phyloP scores from a whole-genome alignment of 2,329 filamentous ascomycete genomes.

The Colletotrichum somersetense region DNA sequence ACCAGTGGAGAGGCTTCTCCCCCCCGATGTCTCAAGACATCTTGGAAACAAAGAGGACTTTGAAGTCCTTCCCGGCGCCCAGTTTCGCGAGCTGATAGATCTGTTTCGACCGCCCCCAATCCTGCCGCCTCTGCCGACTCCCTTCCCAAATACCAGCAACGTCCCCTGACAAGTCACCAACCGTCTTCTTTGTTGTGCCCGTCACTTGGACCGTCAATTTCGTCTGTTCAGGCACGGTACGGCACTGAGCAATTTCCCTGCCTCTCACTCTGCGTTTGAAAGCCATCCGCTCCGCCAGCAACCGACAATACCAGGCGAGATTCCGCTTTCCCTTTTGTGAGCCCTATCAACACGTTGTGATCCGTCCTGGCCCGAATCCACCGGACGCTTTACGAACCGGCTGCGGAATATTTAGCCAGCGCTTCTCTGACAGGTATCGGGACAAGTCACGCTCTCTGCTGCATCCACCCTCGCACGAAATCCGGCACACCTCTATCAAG shows the following conservation, averaged over 20 bases:
- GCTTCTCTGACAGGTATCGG: constrained; percentile 28
- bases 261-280: constrained; percentile 26
- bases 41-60: constrained; percentile 50
- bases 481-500: constrained; percentile 32
- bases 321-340: constrained; percentile 25
- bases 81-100: constrained; percentile 43
- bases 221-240: constrained; percentile 28
- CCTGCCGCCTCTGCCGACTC: constrained; percentile 41
- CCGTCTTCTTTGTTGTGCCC: constrained; percentile 30
- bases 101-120: constrained; percentile 43
- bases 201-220: constrained; percentile 25
- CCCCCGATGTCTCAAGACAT: constrained; percentile 51
- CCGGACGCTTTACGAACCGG: constrained; percentile 16
- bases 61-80: constrained; percentile 44
- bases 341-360: constrained; percentile 7
- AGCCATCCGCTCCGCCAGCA: constrained; percentile 14
- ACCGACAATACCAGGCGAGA: constrained; percentile 27
- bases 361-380: neutral
- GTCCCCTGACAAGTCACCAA: constrained; percentile 32
- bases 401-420: constrained; percentile 37
- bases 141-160: constrained; percentile 25
- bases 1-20: constrained; percentile 45
- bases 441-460: constrained; percentile 27
- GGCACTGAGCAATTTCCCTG: constrained; percentile 18
- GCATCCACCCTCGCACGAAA: constrained; percentile 35